phyloP scores from a whole-genome alignment of 345 rosid genomes.

The Populus ilicifolia region DNA sequence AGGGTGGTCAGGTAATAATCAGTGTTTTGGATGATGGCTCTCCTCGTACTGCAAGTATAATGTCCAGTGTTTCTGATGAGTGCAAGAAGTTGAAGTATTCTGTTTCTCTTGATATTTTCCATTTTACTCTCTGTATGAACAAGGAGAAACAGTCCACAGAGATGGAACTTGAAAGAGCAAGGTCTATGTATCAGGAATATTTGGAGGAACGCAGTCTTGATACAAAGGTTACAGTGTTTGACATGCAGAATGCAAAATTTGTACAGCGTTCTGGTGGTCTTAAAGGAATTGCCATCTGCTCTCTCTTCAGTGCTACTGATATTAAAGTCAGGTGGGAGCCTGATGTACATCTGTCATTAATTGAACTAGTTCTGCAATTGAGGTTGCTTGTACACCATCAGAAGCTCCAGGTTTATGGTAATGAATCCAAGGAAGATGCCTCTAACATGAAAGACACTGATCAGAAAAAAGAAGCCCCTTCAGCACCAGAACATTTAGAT shows the following conservation, averaged over 20 bases:
- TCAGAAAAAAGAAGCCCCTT: constrained; percentile 39
- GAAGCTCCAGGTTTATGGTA: constrained; percentile 47
- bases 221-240: constrained; percentile 59
- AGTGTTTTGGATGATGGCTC: constrained; percentile 71
- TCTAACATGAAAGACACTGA: constrained; percentile 38
- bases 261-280: constrained; percentile 86
- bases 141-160: constrained; percentile 86
- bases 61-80: constrained; percentile 50
- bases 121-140: constrained; percentile 63
- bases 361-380: constrained; percentile 70
- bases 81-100: constrained; percentile 61
- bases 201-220: constrained; percentile 52
- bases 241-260: constrained; percentile 81
- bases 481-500: constrained; percentile 42
- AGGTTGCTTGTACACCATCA: constrained; percentile 55
- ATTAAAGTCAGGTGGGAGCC: constrained; percentile 90
- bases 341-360: constrained; percentile 70
- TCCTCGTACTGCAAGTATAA: constrained; percentile 64
- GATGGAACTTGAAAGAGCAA: constrained; percentile 86
- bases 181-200: constrained; percentile 72
- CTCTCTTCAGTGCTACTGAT: constrained; percentile 90
- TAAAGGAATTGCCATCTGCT: constrained; percentile 79
- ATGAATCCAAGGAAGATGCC: constrained; percentile 32
- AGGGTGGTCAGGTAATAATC: constrained; percentile 76
- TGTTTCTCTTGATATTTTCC: constrained; percentile 70